Evolutionary conservation across 2,329 filamentous ascomycete species (phyloP), one percentile per base, ranked within the genome.

Genomic region (Amphichorda felina): DNA sequence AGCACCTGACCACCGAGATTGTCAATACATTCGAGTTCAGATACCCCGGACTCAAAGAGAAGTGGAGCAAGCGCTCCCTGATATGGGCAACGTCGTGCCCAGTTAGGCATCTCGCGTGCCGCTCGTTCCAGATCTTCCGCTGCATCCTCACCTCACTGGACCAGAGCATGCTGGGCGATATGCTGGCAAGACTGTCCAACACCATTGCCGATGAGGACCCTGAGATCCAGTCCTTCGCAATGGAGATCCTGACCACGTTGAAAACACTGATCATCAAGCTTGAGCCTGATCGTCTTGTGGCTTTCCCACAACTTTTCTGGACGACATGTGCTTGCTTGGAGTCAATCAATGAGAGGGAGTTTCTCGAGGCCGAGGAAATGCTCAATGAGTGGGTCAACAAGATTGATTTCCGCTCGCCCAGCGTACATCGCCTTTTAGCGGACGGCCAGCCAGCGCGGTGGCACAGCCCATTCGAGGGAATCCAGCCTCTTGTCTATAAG

Each of bases 271-370:
- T 98, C 38, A 73, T 78, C 44, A 91, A 89, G 37, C 64, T 96
- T 19, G 79, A 88, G 15, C 70, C 82, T 1, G 73, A 82, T 26
- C 82, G 88, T 51, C 68, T 98, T 2, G 60, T 94, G 33, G 77
- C 79, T n/a, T 95, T 94, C 44, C 91, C 91, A 2, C 89, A 96
- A 50, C 66, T 98, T 1, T 96, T 98, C 58, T 98, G 93, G 93
- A 94, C 89, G 1, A 94, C 85, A 0, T 95, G 88, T 49, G 91
- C 91, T 9, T 98, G 91, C 53, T 64, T 98, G 15, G 88, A 96
- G 50, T 96, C 91, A 0, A 94, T 96, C 50, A 94, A 96, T 44
- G 93, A 98, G 57, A 75, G 81, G 16, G 91, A 98, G 50, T 98
- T 94, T 43, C 72, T 91, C 41, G 91, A 95, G 53, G 87, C 84